phyloP scores from a whole-genome alignment of 164 flowering plant species.

The Stephania japonica region DNA sequence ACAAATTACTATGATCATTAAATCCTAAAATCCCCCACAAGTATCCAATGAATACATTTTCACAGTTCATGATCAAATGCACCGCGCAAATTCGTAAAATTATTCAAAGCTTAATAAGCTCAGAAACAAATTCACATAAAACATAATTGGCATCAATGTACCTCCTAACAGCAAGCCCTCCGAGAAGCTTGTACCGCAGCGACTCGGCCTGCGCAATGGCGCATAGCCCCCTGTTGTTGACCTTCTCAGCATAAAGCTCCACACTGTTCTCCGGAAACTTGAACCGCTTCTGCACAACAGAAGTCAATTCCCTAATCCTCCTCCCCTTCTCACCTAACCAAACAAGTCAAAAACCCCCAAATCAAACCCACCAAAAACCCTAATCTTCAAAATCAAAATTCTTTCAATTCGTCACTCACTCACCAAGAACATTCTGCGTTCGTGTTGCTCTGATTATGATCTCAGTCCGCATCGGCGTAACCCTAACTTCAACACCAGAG shows the following conservation, averaged over 20 bases:
- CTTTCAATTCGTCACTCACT: neutral
- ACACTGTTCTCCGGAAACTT: conserved; percentile 67
- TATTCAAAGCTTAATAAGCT: too few species aligned
- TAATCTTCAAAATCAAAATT: neutral
- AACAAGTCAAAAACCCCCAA: conserved; percentile 7
- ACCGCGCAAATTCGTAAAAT: too few species aligned
- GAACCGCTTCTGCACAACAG: conserved; percentile 63
- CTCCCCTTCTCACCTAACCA: conserved; percentile 64
- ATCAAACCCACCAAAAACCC: conserved; percentile 1
- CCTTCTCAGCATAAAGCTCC: conserved; percentile 61
- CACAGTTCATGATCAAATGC: too few species aligned
- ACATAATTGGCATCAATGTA: conserved; percentile 5
- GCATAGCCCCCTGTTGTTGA: conserved; percentile 59
- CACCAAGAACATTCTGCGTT: conserved; percentile 64
- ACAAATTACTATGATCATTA: too few species aligned
- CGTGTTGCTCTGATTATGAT: conserved; percentile 68
- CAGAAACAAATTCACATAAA: too few species aligned
- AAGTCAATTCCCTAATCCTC: conserved; percentile 60
- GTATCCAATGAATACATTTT: too few species aligned
- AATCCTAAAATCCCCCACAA: too few species aligned
- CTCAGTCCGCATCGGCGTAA: conserved; percentile 71
- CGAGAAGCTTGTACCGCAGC: conserved; percentile 68
- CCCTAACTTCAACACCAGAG: conserved; percentile 71
- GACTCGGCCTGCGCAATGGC: conserved; percentile 75
- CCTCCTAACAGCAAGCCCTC: conserved; percentile 73